phyloP scores from a whole-genome alignment of 306 rosid species.

The Fragaria iinumae region DNA sequence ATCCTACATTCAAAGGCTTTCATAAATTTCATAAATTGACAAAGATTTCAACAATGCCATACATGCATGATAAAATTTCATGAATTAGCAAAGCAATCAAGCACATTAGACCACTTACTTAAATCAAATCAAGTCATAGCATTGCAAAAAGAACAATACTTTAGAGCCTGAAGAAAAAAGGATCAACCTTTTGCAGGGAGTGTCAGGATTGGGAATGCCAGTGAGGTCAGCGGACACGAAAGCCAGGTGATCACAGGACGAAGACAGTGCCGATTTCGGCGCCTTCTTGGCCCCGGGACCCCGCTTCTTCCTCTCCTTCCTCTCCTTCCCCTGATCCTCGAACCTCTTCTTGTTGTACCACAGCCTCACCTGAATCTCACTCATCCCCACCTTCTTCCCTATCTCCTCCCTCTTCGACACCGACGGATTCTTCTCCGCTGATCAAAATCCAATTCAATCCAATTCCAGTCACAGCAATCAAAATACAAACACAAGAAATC shows the following conservation, averaged over 20 bases:
- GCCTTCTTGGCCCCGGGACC: neutral
- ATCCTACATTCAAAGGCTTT: neutral
- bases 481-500: neutral
- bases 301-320: neutral
- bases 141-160: neutral
- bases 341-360: slow-evolving; percentile 4
- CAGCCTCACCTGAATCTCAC: slow-evolving; percentile 7
- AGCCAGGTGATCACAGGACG: slow-evolving; percentile 56
- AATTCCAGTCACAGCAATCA: neutral
- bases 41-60: slow-evolving; percentile 2
- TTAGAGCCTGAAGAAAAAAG: neutral
- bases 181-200: slow-evolving; percentile 53
- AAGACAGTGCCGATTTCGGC: neutral
- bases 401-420: neutral
- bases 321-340: slow-evolving; percentile 4
- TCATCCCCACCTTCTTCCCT: slow-evolving; percentile 5
- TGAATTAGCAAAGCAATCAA: neutral
- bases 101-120: neutral
- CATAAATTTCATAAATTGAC: neutral
- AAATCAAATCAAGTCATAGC: neutral
- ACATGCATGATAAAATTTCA: neutral
- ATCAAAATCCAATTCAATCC: neutral
- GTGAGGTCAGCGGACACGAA: slow-evolving; percentile 49
- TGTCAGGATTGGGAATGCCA: slow-evolving; percentile 57
- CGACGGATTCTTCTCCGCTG: slow-evolving; percentile 8